Conservation (phyloP, 2,329 filamentous ascomycete species). For the Graphilbum sp. region DNA sequence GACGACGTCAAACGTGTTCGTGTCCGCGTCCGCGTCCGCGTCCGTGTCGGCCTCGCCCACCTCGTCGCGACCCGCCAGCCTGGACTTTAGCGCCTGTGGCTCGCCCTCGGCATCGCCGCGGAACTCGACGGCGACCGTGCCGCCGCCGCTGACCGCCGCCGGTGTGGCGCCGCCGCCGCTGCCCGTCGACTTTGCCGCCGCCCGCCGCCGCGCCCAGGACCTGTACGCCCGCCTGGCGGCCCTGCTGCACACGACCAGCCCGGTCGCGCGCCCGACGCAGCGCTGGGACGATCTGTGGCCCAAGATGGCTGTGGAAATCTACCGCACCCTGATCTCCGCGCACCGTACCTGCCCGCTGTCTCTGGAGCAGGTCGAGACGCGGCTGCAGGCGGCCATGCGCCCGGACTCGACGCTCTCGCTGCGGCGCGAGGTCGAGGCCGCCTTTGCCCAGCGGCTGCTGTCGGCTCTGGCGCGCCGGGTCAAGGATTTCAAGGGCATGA, state of each 20-base stretch:
- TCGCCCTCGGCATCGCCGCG: conserved; percentile 37
- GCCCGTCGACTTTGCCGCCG: conserved; percentile 20
- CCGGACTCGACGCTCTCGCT: background rate
- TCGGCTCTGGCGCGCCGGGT: conserved; percentile 31
- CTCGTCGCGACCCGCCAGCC: conserved; percentile 32
- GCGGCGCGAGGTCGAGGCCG: conserved; percentile 27
- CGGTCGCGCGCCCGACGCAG: conserved; percentile 21
- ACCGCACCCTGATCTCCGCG: conserved; percentile 23
- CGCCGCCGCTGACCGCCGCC: background rate
- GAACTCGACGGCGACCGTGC: conserved; percentile 23
- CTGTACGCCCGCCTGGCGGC: conserved; percentile 37
- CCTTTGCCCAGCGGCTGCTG: conserved; percentile 32
- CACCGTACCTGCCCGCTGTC: background rate
- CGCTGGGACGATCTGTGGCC: conserved; percentile 37
- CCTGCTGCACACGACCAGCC: conserved; percentile 33
- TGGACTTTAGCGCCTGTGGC: conserved; percentile 31
- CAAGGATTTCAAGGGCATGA: conserved; percentile 33
- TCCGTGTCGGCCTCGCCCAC: conserved; percentile 13
- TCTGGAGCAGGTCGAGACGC: conserved; percentile 6
- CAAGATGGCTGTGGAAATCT: conserved; percentile 39
- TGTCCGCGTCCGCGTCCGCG: too few relatives aligned
- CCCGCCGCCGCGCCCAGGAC: conserved; percentile 26
- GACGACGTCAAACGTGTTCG: too few relatives aligned
- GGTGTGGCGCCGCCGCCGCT: conserved; percentile 9
- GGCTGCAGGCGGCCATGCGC: conserved; percentile 4